A percentile compares a stretch with the other conserved stretches of the same genome.
These are phyloP conservation scores for Nepenthes gracilis DNA, from an alignment of 148 eudicot species.

Conservation along the genomic window DNA sequence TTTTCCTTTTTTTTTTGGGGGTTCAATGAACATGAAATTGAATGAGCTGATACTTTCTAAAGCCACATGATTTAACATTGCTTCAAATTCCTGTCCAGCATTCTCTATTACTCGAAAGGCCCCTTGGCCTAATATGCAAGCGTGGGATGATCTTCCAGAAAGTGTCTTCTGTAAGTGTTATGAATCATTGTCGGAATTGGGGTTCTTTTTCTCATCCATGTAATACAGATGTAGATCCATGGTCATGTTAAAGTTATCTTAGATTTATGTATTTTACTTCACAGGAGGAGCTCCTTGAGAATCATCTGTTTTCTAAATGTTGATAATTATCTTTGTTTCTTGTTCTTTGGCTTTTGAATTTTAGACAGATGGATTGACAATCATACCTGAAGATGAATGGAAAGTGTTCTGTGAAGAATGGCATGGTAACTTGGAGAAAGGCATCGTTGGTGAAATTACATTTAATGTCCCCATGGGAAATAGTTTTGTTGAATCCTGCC, in stretches of 20 bases:
- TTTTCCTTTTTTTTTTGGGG: not conserved
- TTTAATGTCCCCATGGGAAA: conserved; percentile 22
- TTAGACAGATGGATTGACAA: conserved; percentile 63
- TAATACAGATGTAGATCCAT: not conserved
- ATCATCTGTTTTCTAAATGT: not conserved
- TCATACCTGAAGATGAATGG: conserved; percentile 79
- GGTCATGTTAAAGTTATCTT: not conserved
- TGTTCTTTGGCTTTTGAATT: conserved; percentile 11
- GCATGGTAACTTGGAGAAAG: conserved; percentile 48
- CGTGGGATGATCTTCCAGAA: conserved; percentile 63
- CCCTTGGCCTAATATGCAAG: conserved; percentile 56
- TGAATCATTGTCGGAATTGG: not conserved
- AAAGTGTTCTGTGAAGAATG: conserved; percentile 74
- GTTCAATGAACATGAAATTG: not conserved
- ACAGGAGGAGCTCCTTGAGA: not conserved
- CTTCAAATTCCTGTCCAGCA: conserved; percentile 40
- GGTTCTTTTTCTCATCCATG: not conserved
- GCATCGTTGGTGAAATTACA: conserved; percentile 61
- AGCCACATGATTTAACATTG: not conserved
- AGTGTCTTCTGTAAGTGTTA: conserved; percentile 49
- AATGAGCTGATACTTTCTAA: not conserved
- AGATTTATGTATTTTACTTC: not conserved
- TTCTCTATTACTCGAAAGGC: conserved; percentile 65
- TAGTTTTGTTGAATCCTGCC: conserved; percentile 23
- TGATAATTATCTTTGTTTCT: not conserved